Base-by-base conservation (phyloP, 2,329 filamentous ascomycete genomes). In the Penicillium polonicum region DNA sequence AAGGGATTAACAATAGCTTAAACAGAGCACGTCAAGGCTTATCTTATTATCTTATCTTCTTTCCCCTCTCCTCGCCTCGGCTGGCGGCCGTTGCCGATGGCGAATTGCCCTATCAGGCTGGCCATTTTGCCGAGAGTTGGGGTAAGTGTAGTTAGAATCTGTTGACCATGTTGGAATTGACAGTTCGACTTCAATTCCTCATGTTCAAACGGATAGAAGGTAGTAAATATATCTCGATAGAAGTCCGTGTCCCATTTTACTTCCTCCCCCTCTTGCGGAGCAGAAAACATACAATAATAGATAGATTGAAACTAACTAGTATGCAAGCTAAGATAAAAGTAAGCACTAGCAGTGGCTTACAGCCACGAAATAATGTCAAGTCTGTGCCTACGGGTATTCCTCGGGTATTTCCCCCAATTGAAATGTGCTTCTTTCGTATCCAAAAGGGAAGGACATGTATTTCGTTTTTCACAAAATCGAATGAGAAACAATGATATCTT, bases 1-100 rank as follows among this genome's bases (percentile, higher is more conserved):
- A 54, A 19, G 38, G n/a, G 25, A 52, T 45, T 53, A 25, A 23
- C 36, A 17, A 31, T 51, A 13, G 19, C 36, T 50, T 42, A 48
- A 42, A 57, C 12, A n/a, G 27, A 52, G 44, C 43, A 56, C 61
- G 52, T 42, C 54, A 60, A 55, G 38, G 33, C 23, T 35, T 61
- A 43, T 60, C 59, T 60, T 63, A 63, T 33, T 61, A 41, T 60
- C 59, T 60, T 63, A 63, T 66, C 59, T 62, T 66, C 60, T 64
- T 60, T 59, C 62, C 60, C 61, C 57, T 61, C 35, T 54, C 19
- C n/a, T 49, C 43, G 31, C 17, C 56, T 61, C 61, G 58, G 61
- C 44, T 41, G 50, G 59, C 64, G 60, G 64, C 44, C 33, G 17
- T 48, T 55, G 50, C 64, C 62, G 64, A 54, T 45, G 33, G 17